These are phyloP conservation scores for Jackrogersella multiformis DNA, from an alignment of 495 filamentous ascomycete species.

Conservation along the genomic window DNA sequence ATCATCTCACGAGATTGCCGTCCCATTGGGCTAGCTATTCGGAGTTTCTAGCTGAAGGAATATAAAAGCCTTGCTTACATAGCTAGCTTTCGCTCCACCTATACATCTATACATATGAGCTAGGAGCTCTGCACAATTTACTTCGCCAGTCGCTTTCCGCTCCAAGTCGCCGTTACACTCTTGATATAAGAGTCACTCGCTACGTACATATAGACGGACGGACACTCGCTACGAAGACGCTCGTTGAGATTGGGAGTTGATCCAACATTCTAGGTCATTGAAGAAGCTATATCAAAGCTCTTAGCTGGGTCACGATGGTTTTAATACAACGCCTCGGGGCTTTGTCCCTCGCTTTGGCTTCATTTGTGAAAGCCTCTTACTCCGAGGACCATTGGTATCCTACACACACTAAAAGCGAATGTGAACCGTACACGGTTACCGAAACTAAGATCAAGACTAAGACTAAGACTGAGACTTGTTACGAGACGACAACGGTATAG, in stretches of 20 bases:
- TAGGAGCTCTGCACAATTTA: slow-evolving; percentile 10
- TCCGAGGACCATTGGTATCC: slow-evolving; percentile 24
- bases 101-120: slow-evolving; percentile 34
- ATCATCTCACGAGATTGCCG: slow-evolving; percentile 16
- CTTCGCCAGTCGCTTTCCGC: slow-evolving; percentile 10
- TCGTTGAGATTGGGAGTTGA: slow-evolving; percentile 8
- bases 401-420: slow-evolving; percentile 8
- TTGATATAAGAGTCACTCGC: slow-evolving; percentile 35
- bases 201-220: slow-evolving; percentile 34
- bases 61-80: slow-evolving; percentile 17
- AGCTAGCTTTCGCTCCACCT: slow-evolving; percentile 2
- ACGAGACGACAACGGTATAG: slow-evolving; percentile 37
- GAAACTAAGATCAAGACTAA: slow-evolving; percentile 15
- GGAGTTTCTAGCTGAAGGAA: slow-evolving; percentile 33
- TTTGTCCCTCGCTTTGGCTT: slow-evolving; percentile 30
- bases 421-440: slow-evolving; percentile 30
- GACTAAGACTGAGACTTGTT: slow-evolving; percentile 23
- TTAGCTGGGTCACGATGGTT: slow-evolving; percentile 34
- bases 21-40: slow-evolving; percentile 24
- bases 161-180: slow-evolving; percentile 9
- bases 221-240: slow-evolving; percentile 34
- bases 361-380: slow-evolving; percentile 13
- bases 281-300: slow-evolving; percentile 1
- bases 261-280: background rate
- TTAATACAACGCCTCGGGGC: slow-evolving; percentile 23